Evolutionary conservation across 2,329 filamentous ascomycete species (phyloP).

Genomic region (Lithohypha guttulata): DNA sequence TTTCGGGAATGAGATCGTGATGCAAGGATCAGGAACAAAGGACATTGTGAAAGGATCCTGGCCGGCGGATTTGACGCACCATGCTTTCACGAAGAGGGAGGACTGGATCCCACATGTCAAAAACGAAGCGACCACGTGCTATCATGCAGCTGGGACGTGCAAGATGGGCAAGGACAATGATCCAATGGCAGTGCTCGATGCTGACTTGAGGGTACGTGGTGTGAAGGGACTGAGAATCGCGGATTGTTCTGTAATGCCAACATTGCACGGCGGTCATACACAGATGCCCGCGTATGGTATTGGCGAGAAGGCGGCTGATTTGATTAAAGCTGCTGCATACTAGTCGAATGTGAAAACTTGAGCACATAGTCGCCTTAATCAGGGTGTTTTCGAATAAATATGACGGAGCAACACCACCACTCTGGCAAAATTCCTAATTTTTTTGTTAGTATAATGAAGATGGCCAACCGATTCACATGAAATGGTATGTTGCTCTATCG

Average conservation of each 20-base stretch:
- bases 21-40: slow-evolving; percentile 47
- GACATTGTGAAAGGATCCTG: slow-evolving; percentile 50
- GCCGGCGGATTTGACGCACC: slow-evolving; percentile 43
- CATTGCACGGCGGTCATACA: slow-evolving; percentile 41
- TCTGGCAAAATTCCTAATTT: too few species aligned
- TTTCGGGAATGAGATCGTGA: slow-evolving; percentile 51
- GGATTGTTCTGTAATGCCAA: slow-evolving; percentile 44
- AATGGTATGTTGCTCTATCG: too few species aligned
- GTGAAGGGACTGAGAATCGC: slow-evolving; percentile 44
- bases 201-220: slow-evolving; percentile 43
- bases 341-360: too few species aligned
- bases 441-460: not conserved
- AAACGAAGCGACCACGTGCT: slow-evolving; percentile 51
- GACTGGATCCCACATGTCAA: slow-evolving; percentile 49
- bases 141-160: slow-evolving; percentile 48
- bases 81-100: slow-evolving; percentile 43
- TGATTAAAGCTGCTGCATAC: slow-evolving; percentile 35
- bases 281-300: slow-evolving; percentile 51
- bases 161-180: slow-evolving; percentile 44
- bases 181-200: slow-evolving; percentile 42
- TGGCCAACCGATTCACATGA: not conserved
- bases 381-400: too few species aligned
- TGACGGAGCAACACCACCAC: too few species aligned
- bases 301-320: slow-evolving; percentile 43
- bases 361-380: too few species aligned